phyloP scores from a whole-genome alignment of 2,329 filamentous ascomycete genomes.

The Neofusicoccum umdonicola region DNA sequence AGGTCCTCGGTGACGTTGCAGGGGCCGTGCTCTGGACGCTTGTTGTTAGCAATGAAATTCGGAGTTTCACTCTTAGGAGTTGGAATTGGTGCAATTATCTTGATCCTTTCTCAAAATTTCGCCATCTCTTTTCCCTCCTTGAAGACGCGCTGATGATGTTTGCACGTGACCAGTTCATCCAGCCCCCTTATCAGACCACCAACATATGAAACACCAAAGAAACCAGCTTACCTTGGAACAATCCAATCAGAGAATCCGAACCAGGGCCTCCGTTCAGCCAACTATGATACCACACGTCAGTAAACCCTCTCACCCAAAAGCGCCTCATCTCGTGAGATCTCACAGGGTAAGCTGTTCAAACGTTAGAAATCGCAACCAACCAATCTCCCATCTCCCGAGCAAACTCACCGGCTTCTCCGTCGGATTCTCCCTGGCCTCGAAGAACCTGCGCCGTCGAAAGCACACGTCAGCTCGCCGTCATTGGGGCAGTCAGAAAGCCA shows the following conservation, averaged over 20 bases:
- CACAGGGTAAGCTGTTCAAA: not conserved
- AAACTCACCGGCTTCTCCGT: constrained; percentile 16
- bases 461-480: too few species aligned
- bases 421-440: constrained; percentile 48
- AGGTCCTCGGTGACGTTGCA: constrained; percentile 44
- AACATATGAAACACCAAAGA: not conserved
- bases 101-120: too few species aligned
- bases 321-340: not conserved
- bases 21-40: constrained; percentile 39
- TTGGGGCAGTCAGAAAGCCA: too few species aligned
- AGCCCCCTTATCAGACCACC: not conserved
- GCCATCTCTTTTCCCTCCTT: too few species aligned
- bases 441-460: constrained; percentile 25
- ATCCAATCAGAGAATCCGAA: constrained; percentile 42
- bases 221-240: constrained; percentile 30
- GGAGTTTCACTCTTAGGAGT: too few species aligned
- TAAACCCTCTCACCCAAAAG: not conserved
- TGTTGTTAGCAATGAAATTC: too few species aligned
- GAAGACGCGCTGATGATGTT: too few species aligned
- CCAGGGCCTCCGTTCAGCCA: constrained; percentile 39
- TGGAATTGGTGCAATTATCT: too few species aligned
- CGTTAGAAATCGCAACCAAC: not conserved
- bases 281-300: not conserved
- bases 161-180: too few species aligned
- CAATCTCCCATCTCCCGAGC: not conserved